Base-by-base conservation (phyloP, 2,329 filamentous ascomycete genomes). In the Cytospora paraplurivora region DNA sequence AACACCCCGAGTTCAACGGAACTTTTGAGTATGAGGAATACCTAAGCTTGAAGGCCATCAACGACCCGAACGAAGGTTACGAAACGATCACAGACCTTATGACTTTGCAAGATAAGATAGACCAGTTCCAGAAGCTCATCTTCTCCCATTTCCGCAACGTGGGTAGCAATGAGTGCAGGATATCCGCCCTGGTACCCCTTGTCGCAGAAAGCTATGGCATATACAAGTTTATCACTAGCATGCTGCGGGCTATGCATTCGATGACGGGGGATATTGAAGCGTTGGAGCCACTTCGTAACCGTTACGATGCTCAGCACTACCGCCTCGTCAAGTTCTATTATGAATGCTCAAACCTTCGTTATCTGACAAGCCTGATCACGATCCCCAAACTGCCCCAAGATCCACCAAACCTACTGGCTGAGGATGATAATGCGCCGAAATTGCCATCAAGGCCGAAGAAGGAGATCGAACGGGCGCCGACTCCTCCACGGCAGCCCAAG, bases 21-120 rank as follows among this genome's bases (percentile, higher is more conserved):
- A 93, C 94, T 1, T 99, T 99, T 73, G 95, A 99, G 75, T 99
- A 99, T 74, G 94, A 98, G 79, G 95, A 99, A 76, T 99, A 99
- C 76, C 93, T 98, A 75, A 97, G 93, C 74, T 82, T 99, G 75
- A 98, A 97, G 81, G 92, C 93, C 34, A 98, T 96, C 80, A 97
- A 98, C 76, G 95, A 99, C 76, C 95, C 95, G 4, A 98, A 99
- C 73, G 95, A 99, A 79, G 95, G 95, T 74, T 94, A 89, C 74
- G 95, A 99, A 81, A 97, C 94, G 32, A 98, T 99, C 71, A 91
- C 89, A 69, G 95, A 99, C 76, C 85, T 99, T 61, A 97, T 98
- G 93, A 90, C 88, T 10, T 83, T 99, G 64, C 95, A 99, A 75
- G 95, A 99, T 76, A 94, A 97, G 82, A 99, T 99, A 70, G 95